Conservation (phyloP, 108 stramenopile genomes). For the Discostella pseudostelligera region DNA sequence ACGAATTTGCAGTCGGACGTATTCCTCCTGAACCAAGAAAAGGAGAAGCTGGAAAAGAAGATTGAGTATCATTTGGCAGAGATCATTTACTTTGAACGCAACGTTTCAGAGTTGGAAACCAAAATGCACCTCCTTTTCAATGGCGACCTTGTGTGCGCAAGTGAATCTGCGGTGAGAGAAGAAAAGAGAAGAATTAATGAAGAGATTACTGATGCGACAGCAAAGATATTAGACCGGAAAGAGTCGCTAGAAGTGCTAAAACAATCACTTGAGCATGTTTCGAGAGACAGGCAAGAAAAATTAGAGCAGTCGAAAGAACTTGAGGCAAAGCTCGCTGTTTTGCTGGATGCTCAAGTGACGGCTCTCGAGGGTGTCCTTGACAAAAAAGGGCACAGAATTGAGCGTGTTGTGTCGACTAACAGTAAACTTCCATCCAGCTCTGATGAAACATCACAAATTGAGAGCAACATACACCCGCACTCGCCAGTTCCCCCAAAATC, state of each 20-base stretch:
- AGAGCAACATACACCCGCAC: too few species aligned
- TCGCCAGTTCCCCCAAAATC: too few species aligned
- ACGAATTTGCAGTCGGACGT: constrained; percentile 86
- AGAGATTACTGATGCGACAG: constrained; percentile 81
- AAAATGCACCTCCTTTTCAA: constrained; percentile 81
- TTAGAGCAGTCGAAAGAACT: constrained; percentile 77
- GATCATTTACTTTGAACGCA: constrained; percentile 78
- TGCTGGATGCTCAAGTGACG: constrained; percentile 87
- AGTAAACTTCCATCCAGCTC: too few species aligned
- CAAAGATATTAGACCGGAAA: constrained; percentile 81
- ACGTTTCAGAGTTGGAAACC: constrained; percentile 68
- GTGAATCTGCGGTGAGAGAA: constrained; percentile 59
- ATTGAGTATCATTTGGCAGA: constrained; percentile 73
- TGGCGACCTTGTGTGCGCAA: constrained; percentile 56
- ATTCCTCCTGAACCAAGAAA: constrained; percentile 79
- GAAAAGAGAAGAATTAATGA: constrained; percentile 83
- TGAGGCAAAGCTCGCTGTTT: constrained; percentile 85
- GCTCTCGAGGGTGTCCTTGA: constrained; percentile 72
- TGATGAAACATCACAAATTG: too few species aligned
- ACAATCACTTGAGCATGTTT: constrained; percentile 59
- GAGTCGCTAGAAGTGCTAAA: constrained; percentile 67
- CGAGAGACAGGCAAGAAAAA: constrained; percentile 68
- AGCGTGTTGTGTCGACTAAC: constrained; percentile 35
- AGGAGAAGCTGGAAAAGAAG: constrained; percentile 72
- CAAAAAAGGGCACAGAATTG: constrained; percentile 65